Evolutionary conservation across 1,139 yeast genomes (phyloP).

Genomic region (Nadsonia commutata): DNA sequence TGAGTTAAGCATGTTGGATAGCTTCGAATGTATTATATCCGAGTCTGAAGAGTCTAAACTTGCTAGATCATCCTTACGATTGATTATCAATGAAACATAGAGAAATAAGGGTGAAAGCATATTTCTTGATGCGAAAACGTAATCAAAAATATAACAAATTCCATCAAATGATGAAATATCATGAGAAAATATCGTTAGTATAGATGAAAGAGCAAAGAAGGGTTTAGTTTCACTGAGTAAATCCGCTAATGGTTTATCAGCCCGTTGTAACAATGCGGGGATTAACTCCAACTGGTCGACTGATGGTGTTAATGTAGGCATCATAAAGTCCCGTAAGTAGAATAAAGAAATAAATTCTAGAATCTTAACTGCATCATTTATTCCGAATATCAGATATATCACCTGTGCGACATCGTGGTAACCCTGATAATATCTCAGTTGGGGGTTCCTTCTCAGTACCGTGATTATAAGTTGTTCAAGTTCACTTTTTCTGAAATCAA

Average conservation of each 20-base stretch:
- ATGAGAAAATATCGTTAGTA: constrained; percentile 70
- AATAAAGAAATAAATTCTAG: constrained; percentile 45
- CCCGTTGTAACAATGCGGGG: constrained; percentile 39
- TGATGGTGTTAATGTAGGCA: constrained; percentile 51
- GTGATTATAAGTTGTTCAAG: constrained; percentile 36
- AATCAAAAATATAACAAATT: constrained; percentile 48
- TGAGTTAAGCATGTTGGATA: constrained; percentile 15
- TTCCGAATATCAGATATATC: constrained; percentile 39
- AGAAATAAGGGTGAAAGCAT: constrained; percentile 35
- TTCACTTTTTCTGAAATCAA: constrained; percentile 22
- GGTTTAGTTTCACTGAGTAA: constrained; percentile 35
- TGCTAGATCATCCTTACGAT: constrained; percentile 29
- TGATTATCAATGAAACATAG: constrained; percentile 38
- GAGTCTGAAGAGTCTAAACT: constrained; percentile 13
- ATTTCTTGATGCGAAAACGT: constrained; percentile 35
- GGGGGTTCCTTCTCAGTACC: constrained; percentile 46
- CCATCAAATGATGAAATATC: constrained; percentile 40
- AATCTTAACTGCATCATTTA: constrained; percentile 25
- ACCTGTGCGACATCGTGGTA: constrained; percentile 76
- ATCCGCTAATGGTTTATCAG: constrained; percentile 39
- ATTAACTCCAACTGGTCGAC: constrained; percentile 50
- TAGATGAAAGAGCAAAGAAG: constrained; percentile 56
- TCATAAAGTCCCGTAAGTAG: constrained; percentile 76
- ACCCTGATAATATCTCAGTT: constrained; percentile 75
- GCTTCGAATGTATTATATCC: constrained; percentile 19